Conservation (phyloP, 148 eudicot genomes). For the Rhododendron williamsianum region DNA sequence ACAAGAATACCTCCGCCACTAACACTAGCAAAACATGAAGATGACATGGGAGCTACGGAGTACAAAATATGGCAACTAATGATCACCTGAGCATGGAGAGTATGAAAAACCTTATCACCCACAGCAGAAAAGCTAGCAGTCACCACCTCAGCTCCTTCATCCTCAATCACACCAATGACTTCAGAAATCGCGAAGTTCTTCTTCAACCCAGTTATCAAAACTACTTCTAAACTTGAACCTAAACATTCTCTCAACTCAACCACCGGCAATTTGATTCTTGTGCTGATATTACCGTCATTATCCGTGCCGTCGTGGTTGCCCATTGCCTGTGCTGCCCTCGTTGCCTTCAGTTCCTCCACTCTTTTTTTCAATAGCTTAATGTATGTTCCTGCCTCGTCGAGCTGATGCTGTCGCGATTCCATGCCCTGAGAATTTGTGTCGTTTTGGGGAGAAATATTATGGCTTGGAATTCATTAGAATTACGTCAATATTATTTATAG, state of each 20-base stretch:
- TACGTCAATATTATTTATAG: too few relatives aligned
- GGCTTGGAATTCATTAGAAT: background rate
- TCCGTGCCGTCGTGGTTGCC: background rate
- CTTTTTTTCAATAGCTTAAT: conserved; percentile 27
- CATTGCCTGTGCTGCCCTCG: background rate
- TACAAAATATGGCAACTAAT: background rate
- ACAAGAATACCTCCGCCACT: too few relatives aligned
- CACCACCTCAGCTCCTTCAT: conserved; percentile 47
- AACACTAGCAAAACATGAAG: background rate
- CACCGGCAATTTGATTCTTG: conserved; percentile 8
- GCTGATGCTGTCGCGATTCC: conserved; percentile 28
- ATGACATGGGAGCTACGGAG: background rate
- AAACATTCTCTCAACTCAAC: conserved; percentile 24
- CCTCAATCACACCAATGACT: conserved; percentile 28
- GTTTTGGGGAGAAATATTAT: background rate
- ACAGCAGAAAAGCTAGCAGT: conserved; percentile 12
- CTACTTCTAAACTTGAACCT: conserved; percentile 20
- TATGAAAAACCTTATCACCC: conserved; percentile 23
- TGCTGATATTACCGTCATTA: too few relatives aligned
- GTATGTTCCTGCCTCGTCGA: conserved; percentile 29
- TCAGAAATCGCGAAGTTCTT: conserved; percentile 14
- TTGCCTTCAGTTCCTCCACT: conserved; percentile 16
- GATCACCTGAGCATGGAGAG: conserved; percentile 36
- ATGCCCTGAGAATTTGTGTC: conserved; percentile 12
- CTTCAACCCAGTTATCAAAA: conserved; percentile 16